Evolutionary conservation across 2,329 filamentous ascomycete genomes (phyloP).

Genomic region (Aplosporella prunicola): DNA sequence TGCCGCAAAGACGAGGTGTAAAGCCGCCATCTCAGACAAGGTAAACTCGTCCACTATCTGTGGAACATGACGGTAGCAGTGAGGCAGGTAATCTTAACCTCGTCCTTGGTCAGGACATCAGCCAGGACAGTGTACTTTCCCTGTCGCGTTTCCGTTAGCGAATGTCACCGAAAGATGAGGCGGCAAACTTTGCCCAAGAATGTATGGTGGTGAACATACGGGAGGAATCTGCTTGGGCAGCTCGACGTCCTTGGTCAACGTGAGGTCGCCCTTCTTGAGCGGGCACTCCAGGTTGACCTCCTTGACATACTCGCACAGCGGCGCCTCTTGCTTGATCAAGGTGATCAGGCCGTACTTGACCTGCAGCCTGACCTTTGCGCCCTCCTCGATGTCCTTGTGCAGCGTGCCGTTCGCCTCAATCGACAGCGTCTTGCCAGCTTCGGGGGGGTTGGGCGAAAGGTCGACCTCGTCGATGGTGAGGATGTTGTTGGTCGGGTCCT

Average conservation of each 20-base stretch:
- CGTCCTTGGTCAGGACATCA: conserved; percentile 68
- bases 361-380: conserved; percentile 69
- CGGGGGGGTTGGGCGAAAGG: conserved; percentile 74
- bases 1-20: no score
- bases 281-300: conserved; percentile 88
- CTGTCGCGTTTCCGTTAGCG: conserved; percentile 37
- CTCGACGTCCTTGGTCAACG: conserved; percentile 70
- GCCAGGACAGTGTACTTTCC: conserved; percentile 85
- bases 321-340: conserved; percentile 68
- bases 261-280: conserved; percentile 66
- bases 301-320: conserved; percentile 80
- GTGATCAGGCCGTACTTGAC: conserved; percentile 95
- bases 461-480: conserved; percentile 72
- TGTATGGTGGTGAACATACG: conserved; percentile 45
- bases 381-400: conserved; percentile 60
- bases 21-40: no score
- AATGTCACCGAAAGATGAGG: not conserved
- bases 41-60: conserved; percentile 5
- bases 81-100: conserved; percentile 75
- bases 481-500: conserved; percentile 58
- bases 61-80: conserved; percentile 62
- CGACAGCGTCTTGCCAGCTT: conserved; percentile 62
- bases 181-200: not conserved
- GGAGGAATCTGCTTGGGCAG: conserved; percentile 81
- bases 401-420: conserved; percentile 76